Base-by-base conservation (phyloP, 768 basidiomycete species). In the Daedalea quercina region DNA sequence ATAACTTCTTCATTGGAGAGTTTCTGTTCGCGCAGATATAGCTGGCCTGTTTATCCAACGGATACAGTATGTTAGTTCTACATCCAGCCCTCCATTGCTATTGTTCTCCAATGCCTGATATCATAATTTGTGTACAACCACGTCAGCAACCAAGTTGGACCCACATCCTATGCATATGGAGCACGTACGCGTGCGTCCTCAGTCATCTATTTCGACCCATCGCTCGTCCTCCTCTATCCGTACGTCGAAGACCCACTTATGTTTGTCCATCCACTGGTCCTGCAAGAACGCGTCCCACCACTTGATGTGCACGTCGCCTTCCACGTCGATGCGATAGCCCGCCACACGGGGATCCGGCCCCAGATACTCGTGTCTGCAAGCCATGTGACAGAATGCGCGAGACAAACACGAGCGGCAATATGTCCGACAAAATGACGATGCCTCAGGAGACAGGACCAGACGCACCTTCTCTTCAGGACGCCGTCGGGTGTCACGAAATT, bases 201-300 rank as follows among this genome's bases (percentile, higher is more conserved):
- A 67, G 34, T 63, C 63, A 19, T 65, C 63, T 44, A 67, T 67
- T 51, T 73, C 73, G 7, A 73, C 62, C 73, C 74, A 76, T 26
- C 66, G 58, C 24, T 70, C 71, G 11, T 57, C 49, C 31, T 65
- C 69, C 34, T 68, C 58, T 65, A 67, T 63, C 20, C 51, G 52
- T 8, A 72, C 67, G 23, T 69, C 69, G 26, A 73, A 58, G 43
- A 61, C 51, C 75, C 75, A 76, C 60, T 73, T 73, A 31, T 67
- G 62, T 41, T 64, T 64, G 40, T 70, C 73, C 63, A 70, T 67
- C 74, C 73, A 76, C 53, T 72, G 72, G 49, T 74, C 73, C 31
- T 65, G 61, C 44, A 76, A 57, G 57, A 73, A 76, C 34, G 59
- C 67, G 54, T 76, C 73, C 72, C 72, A 74, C 70, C 71, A 75